Evolutionary conservation across 768 basidiomycete species (phyloP).

Genomic region (Lepiota venenata): DNA sequence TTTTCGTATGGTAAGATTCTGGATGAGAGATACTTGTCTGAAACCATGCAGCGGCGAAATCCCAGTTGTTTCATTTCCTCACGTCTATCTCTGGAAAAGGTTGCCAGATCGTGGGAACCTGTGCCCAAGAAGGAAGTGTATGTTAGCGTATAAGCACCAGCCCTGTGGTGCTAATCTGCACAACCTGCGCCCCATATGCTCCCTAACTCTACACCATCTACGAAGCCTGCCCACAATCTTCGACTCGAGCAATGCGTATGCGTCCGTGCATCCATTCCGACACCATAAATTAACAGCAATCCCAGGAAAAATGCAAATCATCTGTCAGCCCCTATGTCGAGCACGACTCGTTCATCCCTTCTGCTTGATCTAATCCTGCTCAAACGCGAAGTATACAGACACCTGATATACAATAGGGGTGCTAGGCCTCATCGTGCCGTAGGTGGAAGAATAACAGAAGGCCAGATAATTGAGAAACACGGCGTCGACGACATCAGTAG

Average conservation of each 20-base stretch:
- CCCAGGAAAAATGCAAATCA: slow-evolving; percentile 53
- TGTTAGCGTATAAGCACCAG: no score
- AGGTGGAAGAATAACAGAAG: slow-evolving; percentile 16
- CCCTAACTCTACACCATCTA: slow-evolving; percentile 80
- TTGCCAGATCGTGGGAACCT: no score
- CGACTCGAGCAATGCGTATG: slow-evolving; percentile 83
- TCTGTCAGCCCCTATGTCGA: slow-evolving; percentile 90
- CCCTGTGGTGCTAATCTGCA: slow-evolving; percentile 72
- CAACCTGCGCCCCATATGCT: slow-evolving; percentile 62
- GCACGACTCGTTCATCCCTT: slow-evolving; percentile 69
- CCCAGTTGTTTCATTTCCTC: no score
- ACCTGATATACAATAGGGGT: slow-evolving; percentile 79
- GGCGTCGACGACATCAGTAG: background rate
- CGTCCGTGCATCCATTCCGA: slow-evolving; percentile 14
- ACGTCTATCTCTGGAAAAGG: no score
- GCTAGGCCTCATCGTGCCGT: slow-evolving; percentile 51
- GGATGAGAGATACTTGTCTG: no score
- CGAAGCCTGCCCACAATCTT: slow-evolving; percentile 70
- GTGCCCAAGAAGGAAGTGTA: no score
- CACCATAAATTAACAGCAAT: background rate
- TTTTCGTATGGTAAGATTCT: no score
- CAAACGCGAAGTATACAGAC: slow-evolving; percentile 78
- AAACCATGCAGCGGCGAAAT: no score
- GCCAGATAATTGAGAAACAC: slow-evolving; percentile 3
- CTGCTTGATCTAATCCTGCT: slow-evolving; percentile 79